A percentile compares a stretch with the other conserved stretches of the same genome.
Evolutionary conservation across 202 grass and related monocot species (phyloP).

Genomic region (Dendrocalamus latiflorus): DNA sequence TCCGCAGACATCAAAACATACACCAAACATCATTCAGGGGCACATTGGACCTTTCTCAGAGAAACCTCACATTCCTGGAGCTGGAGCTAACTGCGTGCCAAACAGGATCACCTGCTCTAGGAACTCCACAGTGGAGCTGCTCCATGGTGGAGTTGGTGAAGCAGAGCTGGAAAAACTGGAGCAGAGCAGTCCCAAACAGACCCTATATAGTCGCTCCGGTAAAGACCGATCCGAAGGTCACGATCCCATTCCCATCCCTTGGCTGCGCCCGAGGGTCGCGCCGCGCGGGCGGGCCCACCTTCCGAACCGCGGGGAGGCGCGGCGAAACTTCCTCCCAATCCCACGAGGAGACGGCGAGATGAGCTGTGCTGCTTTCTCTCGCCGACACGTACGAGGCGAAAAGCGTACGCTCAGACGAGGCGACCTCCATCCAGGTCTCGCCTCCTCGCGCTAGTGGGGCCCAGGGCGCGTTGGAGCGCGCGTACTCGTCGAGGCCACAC

Average conservation of each 20-base stretch:
- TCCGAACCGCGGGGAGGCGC: not conserved
- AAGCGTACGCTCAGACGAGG: not conserved
- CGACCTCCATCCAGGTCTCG: not conserved
- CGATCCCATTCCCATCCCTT: not conserved
- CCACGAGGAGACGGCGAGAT: not conserved
- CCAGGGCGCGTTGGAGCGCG: not conserved
- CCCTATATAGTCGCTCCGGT: no score
- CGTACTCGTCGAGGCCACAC: not conserved
- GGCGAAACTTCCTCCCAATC: not conserved
- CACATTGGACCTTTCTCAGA: no score
- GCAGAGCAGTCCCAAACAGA: no score
- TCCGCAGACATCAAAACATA: no score
- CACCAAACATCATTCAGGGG: no score
- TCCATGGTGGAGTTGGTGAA: no score
- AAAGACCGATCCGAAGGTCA: not conserved
- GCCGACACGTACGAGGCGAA: not conserved
- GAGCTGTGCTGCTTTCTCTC: not conserved
- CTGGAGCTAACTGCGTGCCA: no score
- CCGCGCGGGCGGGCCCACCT: no score
- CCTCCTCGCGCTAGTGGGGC: not conserved
- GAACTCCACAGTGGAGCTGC: no score
- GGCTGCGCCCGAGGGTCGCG: not conserved
- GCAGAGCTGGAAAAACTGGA: no score
- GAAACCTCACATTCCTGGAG: no score
- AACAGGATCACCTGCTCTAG: no score